Percentiles rank a stretch among this genome's conserved stretches.
Conservation (phyloP, 805 yeast species). For the Wickerhamomyces tratensis region DNA sequence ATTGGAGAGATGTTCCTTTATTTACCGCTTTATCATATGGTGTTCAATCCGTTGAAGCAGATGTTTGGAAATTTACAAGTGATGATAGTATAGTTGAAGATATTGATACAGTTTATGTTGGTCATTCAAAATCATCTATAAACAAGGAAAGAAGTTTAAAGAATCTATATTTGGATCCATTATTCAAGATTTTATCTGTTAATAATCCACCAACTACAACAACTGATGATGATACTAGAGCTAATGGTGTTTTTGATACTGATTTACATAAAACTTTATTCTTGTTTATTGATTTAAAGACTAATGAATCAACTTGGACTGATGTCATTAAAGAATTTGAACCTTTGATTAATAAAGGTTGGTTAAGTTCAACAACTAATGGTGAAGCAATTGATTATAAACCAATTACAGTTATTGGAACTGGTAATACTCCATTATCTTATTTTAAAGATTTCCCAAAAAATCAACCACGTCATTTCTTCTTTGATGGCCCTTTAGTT, state of each 20-base stretch:
- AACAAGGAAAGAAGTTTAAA: constrained; percentile 36
- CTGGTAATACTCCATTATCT: constrained; percentile 57
- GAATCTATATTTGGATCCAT: constrained; percentile 46
- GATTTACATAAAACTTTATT: constrained; percentile 42
- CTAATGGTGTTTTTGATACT: constrained; percentile 34
- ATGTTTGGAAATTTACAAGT: constrained; percentile 39
- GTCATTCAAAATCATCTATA: constrained; percentile 49
- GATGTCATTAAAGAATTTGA: constrained; percentile 37
- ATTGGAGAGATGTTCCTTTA: constrained; percentile 55
- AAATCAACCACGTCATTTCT: constrained; percentile 26
- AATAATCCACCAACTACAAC: constrained; percentile 27
- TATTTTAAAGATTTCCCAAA: constrained; percentile 11
- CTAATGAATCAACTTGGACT: constrained; percentile 38
- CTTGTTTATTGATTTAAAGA: constrained; percentile 59
- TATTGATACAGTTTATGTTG: constrained; percentile 41
- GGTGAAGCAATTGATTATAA: constrained; percentile 30
- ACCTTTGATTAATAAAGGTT: constrained; percentile 40
- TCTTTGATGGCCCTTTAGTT: constrained; percentile 43
- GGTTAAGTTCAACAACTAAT: constrained; percentile 35
- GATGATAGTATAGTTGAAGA: constrained; percentile 5
- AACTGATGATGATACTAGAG: too few relatives aligned
- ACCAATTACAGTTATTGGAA: constrained; percentile 56
- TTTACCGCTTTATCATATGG: constrained; percentile 47
- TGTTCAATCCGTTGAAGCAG: constrained; percentile 55
- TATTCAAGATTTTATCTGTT: constrained; percentile 35